Percentiles rank a stretch among this genome's conserved stretches.
Evolutionary conservation across 2,329 filamentous ascomycete species (phyloP).

Genomic region (Cercospora zeae-maydis): DNA sequence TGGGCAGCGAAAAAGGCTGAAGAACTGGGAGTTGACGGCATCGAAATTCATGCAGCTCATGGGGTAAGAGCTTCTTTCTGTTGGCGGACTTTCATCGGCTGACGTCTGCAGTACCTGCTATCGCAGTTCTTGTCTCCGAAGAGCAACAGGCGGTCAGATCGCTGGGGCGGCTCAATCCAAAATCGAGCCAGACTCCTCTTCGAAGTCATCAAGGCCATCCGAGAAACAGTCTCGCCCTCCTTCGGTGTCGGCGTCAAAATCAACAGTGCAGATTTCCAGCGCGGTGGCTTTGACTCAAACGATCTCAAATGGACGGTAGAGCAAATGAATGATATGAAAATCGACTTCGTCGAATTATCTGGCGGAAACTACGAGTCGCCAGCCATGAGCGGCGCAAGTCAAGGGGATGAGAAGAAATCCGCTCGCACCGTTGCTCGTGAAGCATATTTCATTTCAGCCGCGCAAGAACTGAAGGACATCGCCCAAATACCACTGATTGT

Average conservation of each 20-base stretch:
- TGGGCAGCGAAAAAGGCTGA: slow-evolving; percentile 36
- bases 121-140: slow-evolving; percentile 39
- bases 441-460: slow-evolving; percentile 19
- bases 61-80: slow-evolving; percentile 18
- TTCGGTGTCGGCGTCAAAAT: slow-evolving; percentile 23
- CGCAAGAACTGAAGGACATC: slow-evolving; percentile 11
- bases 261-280: slow-evolving; percentile 19
- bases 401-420: background rate
- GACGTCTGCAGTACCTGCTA: slow-evolving; percentile 32
- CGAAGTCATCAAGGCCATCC: slow-evolving; percentile 34
- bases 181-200: slow-evolving; percentile 37
- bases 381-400: slow-evolving; percentile 12
- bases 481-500: slow-evolving; percentile 18
- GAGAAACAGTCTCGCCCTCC: slow-evolving; percentile 9
- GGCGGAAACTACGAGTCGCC: slow-evolving; percentile 16
- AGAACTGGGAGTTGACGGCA: slow-evolving; percentile 22
- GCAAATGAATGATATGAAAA: slow-evolving; percentile 11
- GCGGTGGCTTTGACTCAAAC: slow-evolving; percentile 15
- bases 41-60: slow-evolving; percentile 33
- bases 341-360: slow-evolving; percentile 23
- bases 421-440: slow-evolving; percentile 16
- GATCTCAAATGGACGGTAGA: slow-evolving; percentile 16
- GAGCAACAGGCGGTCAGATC: slow-evolving; percentile 39
- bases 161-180: slow-evolving; percentile 40
- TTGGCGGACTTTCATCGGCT: background rate